These are phyloP conservation scores for Boletellus sp. DNA, from an alignment of 1,284 basidiomycete species.

Conservation along the genomic window DNA sequence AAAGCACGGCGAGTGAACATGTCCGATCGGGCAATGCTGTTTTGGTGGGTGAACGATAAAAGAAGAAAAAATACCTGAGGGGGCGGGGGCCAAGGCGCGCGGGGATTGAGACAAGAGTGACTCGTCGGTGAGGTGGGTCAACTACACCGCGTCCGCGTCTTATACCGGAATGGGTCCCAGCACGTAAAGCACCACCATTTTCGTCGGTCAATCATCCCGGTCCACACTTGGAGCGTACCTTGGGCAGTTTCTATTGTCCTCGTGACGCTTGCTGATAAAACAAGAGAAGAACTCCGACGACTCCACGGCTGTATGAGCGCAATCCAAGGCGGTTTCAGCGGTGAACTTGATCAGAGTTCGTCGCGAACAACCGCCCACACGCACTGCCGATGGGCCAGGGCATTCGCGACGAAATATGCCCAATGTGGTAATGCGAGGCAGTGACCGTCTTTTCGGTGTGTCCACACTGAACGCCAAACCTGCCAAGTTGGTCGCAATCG, in stretches of 20 bases:
- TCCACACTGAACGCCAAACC: too few species aligned
- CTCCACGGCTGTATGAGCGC: slow-evolving; percentile 11
- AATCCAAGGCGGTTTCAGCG: background rate
- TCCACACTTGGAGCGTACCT: background rate
- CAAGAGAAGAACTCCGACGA: background rate
- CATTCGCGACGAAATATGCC: background rate
- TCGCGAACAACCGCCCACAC: slow-evolving; percentile 12
- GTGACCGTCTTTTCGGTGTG: background rate
- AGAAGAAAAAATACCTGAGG: background rate
- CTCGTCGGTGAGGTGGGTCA: slow-evolving; percentile 1
- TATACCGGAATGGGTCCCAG: slow-evolving; percentile 14
- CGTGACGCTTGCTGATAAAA: background rate
- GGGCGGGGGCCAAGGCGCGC: too few species aligned
- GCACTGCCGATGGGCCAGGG: background rate
- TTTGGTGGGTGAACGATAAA: background rate
- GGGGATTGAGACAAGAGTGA: background rate
- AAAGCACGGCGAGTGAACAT: slow-evolving; percentile 21
- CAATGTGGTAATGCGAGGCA: background rate
- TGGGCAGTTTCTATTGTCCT: slow-evolving; percentile 19
- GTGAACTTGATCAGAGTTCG: background rate
- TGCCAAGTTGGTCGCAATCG: background rate
- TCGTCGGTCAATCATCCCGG: background rate
- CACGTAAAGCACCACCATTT: slow-evolving; percentile 10
- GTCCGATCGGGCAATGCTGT: background rate
- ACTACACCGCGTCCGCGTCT: slow-evolving; percentile 3